Evolutionary conservation across 202 grass and related monocot species (phyloP), one percentile per base, ranked within the genome.

Genomic region (Setaria viridis): DNA sequence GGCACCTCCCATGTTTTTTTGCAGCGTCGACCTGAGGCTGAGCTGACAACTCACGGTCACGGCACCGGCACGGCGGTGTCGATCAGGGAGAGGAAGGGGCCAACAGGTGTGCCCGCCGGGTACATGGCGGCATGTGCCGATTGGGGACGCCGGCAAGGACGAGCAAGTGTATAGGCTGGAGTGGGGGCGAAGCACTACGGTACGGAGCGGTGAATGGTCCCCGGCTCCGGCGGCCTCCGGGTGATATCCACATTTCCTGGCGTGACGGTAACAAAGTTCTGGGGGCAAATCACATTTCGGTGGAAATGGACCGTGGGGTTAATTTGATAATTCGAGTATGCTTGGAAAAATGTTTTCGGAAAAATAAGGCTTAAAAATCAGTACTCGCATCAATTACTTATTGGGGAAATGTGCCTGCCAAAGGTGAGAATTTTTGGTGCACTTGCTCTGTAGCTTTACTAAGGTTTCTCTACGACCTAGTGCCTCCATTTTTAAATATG

Each of bases 111-210:
- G 62, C 25, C 29, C 60, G 60, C 4, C 60, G 33, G 33, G 63
- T 67, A 37, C 63, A 67, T 74, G 49, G 72, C 72, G 72, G 49
- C 72, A 75, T 75, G 72, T 75, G 72, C 50, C 32, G 3, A 13
- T 56, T 39, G 72, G 72, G 72, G 72, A 74, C 72, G 35, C 71
- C 29, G 15, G 47, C 71, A 11, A 54, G 71, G 71, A 54, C 48
- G 74, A 34, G 62, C 62, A 64, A 63, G 60, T 32, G 29, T 63
- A 56, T 14, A 6, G 60, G 56, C 20, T 59, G 56, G 2, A 25
- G 56, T 25, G 20, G 21, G 56, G 51, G 51, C 51, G 3, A 7
- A 6, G 56, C 17, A 59, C 20, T 59, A 32, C 39, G 4, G 39
- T 41, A 46, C 59, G 11, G 58, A 60, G 59, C 25, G 60, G 60